Evolutionary conservation across 495 filamentous ascomycete species (phyloP), one percentile per base, ranked within the genome.

Genomic region (Mycothermus thermophilus): DNA sequence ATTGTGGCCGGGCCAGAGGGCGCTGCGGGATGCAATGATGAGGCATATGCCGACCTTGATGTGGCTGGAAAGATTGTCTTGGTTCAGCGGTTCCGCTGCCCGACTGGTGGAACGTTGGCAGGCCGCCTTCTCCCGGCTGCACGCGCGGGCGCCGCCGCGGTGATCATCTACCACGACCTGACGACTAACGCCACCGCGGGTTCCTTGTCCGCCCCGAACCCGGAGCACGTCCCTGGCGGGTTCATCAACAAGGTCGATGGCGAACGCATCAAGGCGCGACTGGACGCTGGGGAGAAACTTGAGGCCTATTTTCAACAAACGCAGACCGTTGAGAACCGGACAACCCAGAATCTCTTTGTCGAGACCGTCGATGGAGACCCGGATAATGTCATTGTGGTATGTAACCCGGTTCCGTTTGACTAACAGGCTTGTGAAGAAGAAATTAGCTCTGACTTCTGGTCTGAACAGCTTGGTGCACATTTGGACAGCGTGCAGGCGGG

Each of bases 11-110:
- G 58, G 0, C 62, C 61, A 0, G 38, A 47, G 14, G 62, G 57
- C 1, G 30, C 35, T 4, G 46, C 39, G 5, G 62, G 57, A 0
- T 69, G 64, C 32, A 38, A 52, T 1, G 55, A 44, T 3, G 53
- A 41, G 3, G 52, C 47, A 1, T 68, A 63, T 30, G 42, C 28
- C 9, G 38, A 38, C 5, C 35, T 59, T 7, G 55, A 64, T 19
- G 64, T 64, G 2, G 51, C 37, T 9, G 61, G 48, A 27, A 67
- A 65, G 42, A 62, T 68, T 26, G 64, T 62, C 1, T 46, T 68
- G 7, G 44, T 64, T 2, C 44, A 63, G 38, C 50, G 64, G 14
- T 51, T 50, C 18, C 24, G 41, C 13, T 67, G 63, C 32, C 54
- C 58, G 1, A 52, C 52, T 6, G 57, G 53, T 1, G 55, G 51